Percentiles rank a stretch among this genome's conserved stretches.
Conservation (phyloP, 1,284 basidiomycete genomes). For the Athelia sp. region DNA sequence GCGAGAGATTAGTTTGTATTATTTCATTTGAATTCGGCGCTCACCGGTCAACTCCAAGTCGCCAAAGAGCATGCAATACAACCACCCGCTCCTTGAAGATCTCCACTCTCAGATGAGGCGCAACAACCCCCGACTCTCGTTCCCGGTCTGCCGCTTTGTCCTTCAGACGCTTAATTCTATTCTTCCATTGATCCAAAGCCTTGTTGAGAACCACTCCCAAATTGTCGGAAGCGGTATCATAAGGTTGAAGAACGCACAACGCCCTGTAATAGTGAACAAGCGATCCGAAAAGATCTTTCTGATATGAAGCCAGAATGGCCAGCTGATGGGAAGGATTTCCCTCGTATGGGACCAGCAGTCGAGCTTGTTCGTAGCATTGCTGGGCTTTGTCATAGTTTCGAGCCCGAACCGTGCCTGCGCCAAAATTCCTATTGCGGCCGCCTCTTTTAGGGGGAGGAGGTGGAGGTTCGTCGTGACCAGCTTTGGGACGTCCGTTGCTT, state of each 20-base stretch:
- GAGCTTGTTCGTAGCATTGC: slow-evolving; percentile 81
- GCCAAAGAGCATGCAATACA: slow-evolving; percentile 69
- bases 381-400: slow-evolving; percentile 74
- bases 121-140: slow-evolving; percentile 23
- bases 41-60: slow-evolving; percentile 53
- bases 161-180: slow-evolving; percentile 36
- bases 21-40: slow-evolving; percentile 20
- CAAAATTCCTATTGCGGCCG: slow-evolving; percentile 39
- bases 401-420: slow-evolving; percentile 37
- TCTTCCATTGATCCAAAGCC: slow-evolving; percentile 55
- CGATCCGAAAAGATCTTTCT: slow-evolving; percentile 76
- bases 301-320: slow-evolving; percentile 86
- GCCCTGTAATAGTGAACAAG: slow-evolving; percentile 90
- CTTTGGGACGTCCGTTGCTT: slow-evolving; percentile 54
- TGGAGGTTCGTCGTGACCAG: slow-evolving; percentile 58
- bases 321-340: slow-evolving; percentile 95
- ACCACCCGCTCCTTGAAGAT: slow-evolving; percentile 69
- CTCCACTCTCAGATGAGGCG: slow-evolving; percentile 45
- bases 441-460: slow-evolving; percentile 31
- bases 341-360: slow-evolving; percentile 71
- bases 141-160: slow-evolving; percentile 25
- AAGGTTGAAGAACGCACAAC: slow-evolving; percentile 81
- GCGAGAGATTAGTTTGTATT: slow-evolving; percentile 1
- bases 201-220: slow-evolving; percentile 69
- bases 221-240: slow-evolving; percentile 85